Evolutionary conservation across 2,329 filamentous ascomycete genomes (phyloP).

Genomic region (Colletotrichum trifolii): DNA sequence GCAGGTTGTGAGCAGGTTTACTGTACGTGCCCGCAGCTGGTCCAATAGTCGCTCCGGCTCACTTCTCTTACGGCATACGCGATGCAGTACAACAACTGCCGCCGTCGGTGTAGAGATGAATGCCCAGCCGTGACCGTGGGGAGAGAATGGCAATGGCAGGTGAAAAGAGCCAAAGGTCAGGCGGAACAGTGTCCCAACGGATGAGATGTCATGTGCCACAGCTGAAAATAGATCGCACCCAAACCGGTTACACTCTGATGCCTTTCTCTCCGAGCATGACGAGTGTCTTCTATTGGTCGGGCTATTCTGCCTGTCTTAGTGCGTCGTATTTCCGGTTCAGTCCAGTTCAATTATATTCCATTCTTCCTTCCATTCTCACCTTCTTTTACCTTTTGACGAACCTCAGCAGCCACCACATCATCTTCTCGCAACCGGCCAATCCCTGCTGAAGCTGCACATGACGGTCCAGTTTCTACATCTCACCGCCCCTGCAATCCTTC

Average conservation of each 20-base stretch:
- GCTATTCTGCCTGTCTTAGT: background rate
- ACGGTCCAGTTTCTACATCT: no score
- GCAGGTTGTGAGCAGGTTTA: no score
- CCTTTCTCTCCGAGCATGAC: background rate
- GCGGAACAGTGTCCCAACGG: background rate
- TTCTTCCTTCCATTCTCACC: no score
- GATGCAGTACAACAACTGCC: slow-evolving; percentile 1
- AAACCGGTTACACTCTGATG: background rate
- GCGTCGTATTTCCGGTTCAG: no score
- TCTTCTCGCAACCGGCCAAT: background rate
- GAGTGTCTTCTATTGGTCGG: background rate
- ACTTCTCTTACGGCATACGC: slow-evolving; percentile 4
- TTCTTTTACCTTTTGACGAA: no score
- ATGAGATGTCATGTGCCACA: slow-evolving; percentile 18
- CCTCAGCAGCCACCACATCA: no score
- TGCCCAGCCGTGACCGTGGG: background rate
- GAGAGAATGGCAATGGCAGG: no score
- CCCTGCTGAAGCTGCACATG: background rate
- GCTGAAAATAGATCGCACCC: slow-evolving; percentile 18
- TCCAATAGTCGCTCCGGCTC: background rate
- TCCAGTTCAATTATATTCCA: no score
- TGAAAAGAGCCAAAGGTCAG: background rate
- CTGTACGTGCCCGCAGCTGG: background rate
- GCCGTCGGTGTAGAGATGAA: background rate
- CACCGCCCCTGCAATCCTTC: no score